Base-by-base conservation (phyloP, 768 basidiomycete genomes). In the Albatrellus ellisii region DNA sequence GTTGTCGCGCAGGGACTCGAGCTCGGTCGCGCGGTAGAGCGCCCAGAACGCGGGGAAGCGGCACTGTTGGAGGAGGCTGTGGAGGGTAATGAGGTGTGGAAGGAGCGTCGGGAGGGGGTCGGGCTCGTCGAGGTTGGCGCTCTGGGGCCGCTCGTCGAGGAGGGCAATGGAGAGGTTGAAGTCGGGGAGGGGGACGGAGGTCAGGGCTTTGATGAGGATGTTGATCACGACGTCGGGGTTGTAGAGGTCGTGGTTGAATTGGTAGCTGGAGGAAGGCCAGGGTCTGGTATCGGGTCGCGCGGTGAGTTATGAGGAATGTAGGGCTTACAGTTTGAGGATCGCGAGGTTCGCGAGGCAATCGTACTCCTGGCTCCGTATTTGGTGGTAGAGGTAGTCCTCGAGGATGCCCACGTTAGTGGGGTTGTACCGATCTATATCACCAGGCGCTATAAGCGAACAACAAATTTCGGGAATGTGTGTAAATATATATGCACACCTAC, bases 301-400 rank as follows among this genome's bases (percentile, higher is more conserved):
- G 10, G 9, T 11, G 24, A 36, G 17, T 15, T 37, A 29, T 43
- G 33, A 46, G 50, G 27, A 26, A 39, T 25, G 48, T 39, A 41
- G 25, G 14, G 60, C 73, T 27, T 51, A 91, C 86, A 98, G 66
- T 64, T 97, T 97, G 36, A 97, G 60, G 48, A 95, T 90, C 37
- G 92, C 92, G 29, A 97, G 69, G 63, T 98, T 97, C 24, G 94
- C 89, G 31, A 97, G 73, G 53, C 87, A 81, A 61, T 99, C 94
- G 53, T 97, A 97, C 58, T 89, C 84, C 51, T 83, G 79, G 54
- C 77, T 82, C 51, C 83, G 73, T 48, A 90, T 88, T 62, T 99
- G 94, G 59, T 88, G 81, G 60, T 87, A 88, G 46, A 98, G 77
- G 64, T 98, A 97, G 58, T 97, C 94, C 63, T 97, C 94, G 45